Base-by-base conservation (phyloP, 2,329 filamentous ascomycete genomes). In the Purpureocillium lavendulum region DNA sequence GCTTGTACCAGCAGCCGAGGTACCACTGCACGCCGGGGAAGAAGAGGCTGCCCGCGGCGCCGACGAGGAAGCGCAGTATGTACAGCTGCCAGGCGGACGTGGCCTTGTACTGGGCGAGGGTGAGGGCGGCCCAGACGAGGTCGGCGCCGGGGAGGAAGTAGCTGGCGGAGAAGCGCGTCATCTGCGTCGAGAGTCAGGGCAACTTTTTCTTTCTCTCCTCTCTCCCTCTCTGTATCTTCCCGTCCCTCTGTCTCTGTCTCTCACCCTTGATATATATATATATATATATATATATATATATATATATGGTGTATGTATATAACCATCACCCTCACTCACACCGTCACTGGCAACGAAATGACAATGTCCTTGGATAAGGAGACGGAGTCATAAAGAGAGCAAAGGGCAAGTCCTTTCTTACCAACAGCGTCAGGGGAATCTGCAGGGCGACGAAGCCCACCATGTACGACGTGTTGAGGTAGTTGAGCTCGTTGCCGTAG, bases 401-500 rank as follows among this genome's bases (percentile, higher is more conserved):
- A n/a, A n/a, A n/a, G n/a, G n/a, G n/a, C n/a, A n/a, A n/a, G n/a
- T n/a, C n/a, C n/a, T n/a, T n/a, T n/a, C n/a, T n/a, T 26, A 26
- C 21, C 21, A 26, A 10, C 6, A 26, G 21, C 10, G 21, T 26
- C 5, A 26, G 21, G 21, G 47, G 46, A 21, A 49, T 44, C 30
- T 48, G 45, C 11, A 45, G 21, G 4, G 40, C 42, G 15, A 48
- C 42, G 33, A 36, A 48, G n/a, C 47, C 47, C 7, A 49, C 42
- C 40, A 46, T 46, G 30, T 46, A 52, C 7, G 46, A 47, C 4
- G 73, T 67, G 40, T 53, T 52, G 43, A 62, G 47, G 36, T 74
- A 70, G 44, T 76, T 75, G 21, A 75, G 62, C 41, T 78, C 56
- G 46, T 76, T 75, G 5, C 63, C 61, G 36, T 67, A 64, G 32